phyloP scores from a whole-genome alignment of 2,329 filamentous ascomycete species.

The Fusarium protoensiforme region DNA sequence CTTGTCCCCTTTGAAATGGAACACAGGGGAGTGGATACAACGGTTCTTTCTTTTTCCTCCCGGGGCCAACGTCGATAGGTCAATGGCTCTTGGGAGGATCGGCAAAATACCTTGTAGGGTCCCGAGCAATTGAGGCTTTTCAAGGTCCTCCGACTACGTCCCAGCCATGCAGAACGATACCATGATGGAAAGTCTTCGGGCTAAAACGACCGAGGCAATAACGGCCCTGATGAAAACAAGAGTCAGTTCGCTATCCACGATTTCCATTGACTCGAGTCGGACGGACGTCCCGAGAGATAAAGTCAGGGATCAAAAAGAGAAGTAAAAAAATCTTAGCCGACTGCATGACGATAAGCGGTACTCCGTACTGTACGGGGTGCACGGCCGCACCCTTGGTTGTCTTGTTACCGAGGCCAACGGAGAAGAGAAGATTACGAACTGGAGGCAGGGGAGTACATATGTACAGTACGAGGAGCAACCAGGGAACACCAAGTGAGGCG shows the following conservation, averaged over 20 bases:
- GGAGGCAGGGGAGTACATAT: background rate
- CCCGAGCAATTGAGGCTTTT: slow-evolving; percentile 28
- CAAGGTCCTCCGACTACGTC: background rate
- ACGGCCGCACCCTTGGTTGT: background rate
- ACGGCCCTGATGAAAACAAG: slow-evolving; percentile 1
- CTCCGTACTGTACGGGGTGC: slow-evolving; percentile 33
- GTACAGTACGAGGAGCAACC: slow-evolving; percentile 6
- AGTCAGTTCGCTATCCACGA: background rate
- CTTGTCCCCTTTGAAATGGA: slow-evolving; percentile 28
- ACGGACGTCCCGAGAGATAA: slow-evolving; percentile 37
- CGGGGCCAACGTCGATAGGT: slow-evolving; percentile 33
- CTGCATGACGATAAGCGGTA: slow-evolving; percentile 27
- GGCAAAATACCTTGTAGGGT: slow-evolving; percentile 29
- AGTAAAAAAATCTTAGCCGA: slow-evolving; percentile 22
- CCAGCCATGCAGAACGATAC: background rate
- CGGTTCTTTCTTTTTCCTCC: slow-evolving; percentile 10
- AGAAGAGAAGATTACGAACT: slow-evolving; percentile 27
- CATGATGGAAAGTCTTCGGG: background rate
- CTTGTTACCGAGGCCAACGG: slow-evolving; percentile 32
- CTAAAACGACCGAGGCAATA: background rate
- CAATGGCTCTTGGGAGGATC: slow-evolving; percentile 38
- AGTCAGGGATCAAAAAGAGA: slow-evolving; percentile 22
- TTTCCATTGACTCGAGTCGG: slow-evolving; percentile 26
- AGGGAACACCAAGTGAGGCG: slow-evolving; percentile 35
- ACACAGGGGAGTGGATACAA: slow-evolving; percentile 28